Conservation (phyloP, 2,329 filamentous ascomycete species). For the Ceratocystis colombiana region DNA sequence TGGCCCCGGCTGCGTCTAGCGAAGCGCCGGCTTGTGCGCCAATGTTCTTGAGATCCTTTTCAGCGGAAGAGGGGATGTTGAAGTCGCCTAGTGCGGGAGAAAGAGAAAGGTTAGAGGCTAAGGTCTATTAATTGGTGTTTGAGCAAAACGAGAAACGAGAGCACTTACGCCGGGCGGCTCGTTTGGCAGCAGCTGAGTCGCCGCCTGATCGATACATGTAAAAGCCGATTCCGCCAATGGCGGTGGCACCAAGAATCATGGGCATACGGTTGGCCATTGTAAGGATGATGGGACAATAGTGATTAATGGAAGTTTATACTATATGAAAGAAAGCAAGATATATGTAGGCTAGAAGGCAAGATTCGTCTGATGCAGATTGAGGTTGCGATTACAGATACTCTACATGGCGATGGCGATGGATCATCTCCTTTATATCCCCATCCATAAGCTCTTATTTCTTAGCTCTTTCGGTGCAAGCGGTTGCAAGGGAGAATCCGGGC, state of each 20-base stretch:
- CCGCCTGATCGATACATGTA: slow-evolving; percentile 87
- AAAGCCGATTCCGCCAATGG: slow-evolving; percentile 64
- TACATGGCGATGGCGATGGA: neutral
- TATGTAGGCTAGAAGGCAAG: neutral
- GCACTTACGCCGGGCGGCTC: slow-evolving; percentile 57
- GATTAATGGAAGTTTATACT: neutral
- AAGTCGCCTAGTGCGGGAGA: slow-evolving; percentile 56
- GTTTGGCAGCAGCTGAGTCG: slow-evolving; percentile 58
- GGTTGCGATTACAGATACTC: no score
- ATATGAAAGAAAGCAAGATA: neutral
- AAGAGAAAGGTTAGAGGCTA: neutral
- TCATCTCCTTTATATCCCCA: neutral
- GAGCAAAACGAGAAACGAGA: neutral
- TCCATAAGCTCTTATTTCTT: neutral
- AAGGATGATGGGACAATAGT: neutral
- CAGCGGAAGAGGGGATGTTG: slow-evolving; percentile 54
- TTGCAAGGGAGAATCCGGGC: neutral
- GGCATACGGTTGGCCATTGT: slow-evolving; percentile 41
- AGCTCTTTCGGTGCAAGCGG: neutral
- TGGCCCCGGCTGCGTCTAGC: slow-evolving; percentile 53
- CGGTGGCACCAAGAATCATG: slow-evolving; percentile 49
- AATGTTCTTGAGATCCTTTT: slow-evolving; percentile 50
- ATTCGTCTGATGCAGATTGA: neutral
- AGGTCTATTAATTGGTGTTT: neutral
- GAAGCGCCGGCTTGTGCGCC: slow-evolving; percentile 48